phyloP scores from a whole-genome alignment of 345 rosid genomes.

The Iberis pinnata region DNA sequence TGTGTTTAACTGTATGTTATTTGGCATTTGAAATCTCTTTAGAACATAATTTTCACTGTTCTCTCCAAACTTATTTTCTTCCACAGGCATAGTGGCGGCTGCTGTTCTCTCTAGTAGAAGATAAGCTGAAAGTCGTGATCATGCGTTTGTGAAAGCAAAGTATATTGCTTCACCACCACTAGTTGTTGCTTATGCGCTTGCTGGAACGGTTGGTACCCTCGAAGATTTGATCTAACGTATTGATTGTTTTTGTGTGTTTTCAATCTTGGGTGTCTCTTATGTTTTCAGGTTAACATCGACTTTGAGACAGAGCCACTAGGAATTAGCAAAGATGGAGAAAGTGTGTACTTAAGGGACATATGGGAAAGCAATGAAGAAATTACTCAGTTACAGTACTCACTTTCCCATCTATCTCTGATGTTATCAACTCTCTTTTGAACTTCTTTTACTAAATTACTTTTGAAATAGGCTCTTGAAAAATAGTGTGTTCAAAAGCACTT shows the following conservation, averaged over 20 bases:
- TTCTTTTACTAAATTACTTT: conserved; percentile 13
- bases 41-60: conserved; percentile 6
- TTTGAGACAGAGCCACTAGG: conserved; percentile 79
- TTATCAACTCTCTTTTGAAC: not conserved
- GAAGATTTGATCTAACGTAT: conserved; percentile 2
- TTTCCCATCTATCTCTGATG: not conserved
- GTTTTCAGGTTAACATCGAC: conserved; percentile 67
- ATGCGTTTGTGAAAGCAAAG: conserved; percentile 75
- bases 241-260: not conserved
- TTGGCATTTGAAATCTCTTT: not conserved
- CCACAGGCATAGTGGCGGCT: conserved; percentile 60
- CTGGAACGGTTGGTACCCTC: conserved; percentile 46
- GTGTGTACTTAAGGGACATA: conserved; percentile 56
- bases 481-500: conserved; percentile 63
- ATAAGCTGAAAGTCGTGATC: conserved; percentile 87
- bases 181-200: conserved; percentile 90
- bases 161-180: conserved; percentile 87
- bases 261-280: not conserved
- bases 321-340: conserved; percentile 56
- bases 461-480: conserved; percentile 57
- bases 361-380: conserved; percentile 78
- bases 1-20: no score
- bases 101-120: conserved; percentile 87
- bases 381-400: conserved; percentile 43
- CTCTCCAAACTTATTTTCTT: conserved; percentile 4